A percentile compares a stretch with the other conserved stretches of the same genome.
Evolutionary conservation across 176 grass and related monocot genomes (phyloP).

Genomic region (Oryza australiensis): DNA sequence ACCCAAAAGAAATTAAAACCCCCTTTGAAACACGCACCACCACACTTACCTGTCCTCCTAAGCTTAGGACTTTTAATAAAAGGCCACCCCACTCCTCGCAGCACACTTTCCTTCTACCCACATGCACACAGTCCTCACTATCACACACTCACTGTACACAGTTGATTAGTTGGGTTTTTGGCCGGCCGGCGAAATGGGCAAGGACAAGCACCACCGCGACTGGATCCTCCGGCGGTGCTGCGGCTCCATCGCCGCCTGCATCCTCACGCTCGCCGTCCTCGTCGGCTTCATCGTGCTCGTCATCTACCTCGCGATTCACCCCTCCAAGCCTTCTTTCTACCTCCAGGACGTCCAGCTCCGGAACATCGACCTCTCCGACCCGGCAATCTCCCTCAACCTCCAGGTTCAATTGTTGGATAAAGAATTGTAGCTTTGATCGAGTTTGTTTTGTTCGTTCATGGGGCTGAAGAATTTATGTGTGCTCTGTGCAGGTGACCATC

Average conservation of each 20-base stretch:
- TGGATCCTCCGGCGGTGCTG: slow-evolving; percentile 49
- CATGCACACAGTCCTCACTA: slow-evolving; percentile 10
- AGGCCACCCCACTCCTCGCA: slow-evolving; percentile 28
- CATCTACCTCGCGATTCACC: slow-evolving; percentile 67
- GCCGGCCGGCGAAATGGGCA: slow-evolving; percentile 26
- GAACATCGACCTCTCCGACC: slow-evolving; percentile 61
- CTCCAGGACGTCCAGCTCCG: slow-evolving; percentile 62
- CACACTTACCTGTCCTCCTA: not conserved
- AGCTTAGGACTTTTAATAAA: slow-evolving; percentile 16
- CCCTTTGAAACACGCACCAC: slow-evolving; percentile 8
- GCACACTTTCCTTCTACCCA: slow-evolving; percentile 29
- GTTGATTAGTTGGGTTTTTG: not conserved
- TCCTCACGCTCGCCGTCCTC: slow-evolving; percentile 57
- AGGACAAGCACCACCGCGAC: slow-evolving; percentile 49
- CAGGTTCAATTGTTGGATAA: slow-evolving; percentile 32
- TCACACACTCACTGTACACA: not conserved
- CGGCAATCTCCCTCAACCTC: slow-evolving; percentile 48
- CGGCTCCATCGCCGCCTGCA: slow-evolving; percentile 52
- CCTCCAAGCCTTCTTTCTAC: slow-evolving; percentile 77
- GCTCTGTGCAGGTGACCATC: slow-evolving; percentile 51
- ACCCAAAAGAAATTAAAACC: slow-evolving; percentile 4
- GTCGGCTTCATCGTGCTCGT: slow-evolving; percentile 67
- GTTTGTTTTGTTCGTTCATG: not conserved
- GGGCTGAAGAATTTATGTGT: not conserved
- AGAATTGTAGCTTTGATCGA: not conserved